These are phyloP conservation scores for Glycine tomentella DNA, from an alignment of 306 rosid genomes.

Conservation along the genomic window DNA sequence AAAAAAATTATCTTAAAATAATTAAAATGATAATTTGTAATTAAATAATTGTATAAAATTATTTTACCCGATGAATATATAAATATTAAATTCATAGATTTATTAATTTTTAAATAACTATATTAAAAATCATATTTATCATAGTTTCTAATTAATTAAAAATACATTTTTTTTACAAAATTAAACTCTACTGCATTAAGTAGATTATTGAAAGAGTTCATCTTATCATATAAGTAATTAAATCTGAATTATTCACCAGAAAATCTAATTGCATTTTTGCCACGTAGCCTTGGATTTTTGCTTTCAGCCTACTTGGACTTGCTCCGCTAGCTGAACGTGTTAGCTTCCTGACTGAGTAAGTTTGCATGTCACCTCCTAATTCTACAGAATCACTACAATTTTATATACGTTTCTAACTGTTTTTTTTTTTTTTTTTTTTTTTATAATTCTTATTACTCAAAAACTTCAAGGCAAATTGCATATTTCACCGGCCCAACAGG, in stretches of 20 bases:
- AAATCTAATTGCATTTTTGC: constrained; percentile 18
- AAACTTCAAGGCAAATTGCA: constrained; percentile 74
- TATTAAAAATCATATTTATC: too few species aligned
- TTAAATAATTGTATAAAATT: too few species aligned
- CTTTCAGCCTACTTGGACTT: constrained; percentile 83
- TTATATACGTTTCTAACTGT: not conserved
- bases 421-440: not conserved
- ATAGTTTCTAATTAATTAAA: too few species aligned
- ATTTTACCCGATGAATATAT: too few species aligned
- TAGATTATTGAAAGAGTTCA: too few species aligned
- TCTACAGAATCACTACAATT: not conserved
- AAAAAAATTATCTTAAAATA: too few species aligned
- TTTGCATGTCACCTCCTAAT: not conserved
- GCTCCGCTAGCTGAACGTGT: constrained; percentile 96
- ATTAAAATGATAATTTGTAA: too few species aligned
- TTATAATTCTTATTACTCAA: not conserved
- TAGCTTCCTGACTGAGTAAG: constrained; percentile 96
- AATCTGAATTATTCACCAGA: not conserved
- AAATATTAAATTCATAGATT: too few species aligned
- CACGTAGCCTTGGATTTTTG: constrained; percentile 87
- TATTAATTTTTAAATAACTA: too few species aligned
- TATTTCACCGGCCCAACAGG: constrained; percentile 93
- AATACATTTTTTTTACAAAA: too few species aligned
- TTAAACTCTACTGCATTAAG: too few species aligned
- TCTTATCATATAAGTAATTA: not conserved